Percentiles rank a stretch among this genome's conserved stretches.
phyloP scores from a whole-genome alignment of 306 rosid species.

The Lathyrus aphaca region DNA sequence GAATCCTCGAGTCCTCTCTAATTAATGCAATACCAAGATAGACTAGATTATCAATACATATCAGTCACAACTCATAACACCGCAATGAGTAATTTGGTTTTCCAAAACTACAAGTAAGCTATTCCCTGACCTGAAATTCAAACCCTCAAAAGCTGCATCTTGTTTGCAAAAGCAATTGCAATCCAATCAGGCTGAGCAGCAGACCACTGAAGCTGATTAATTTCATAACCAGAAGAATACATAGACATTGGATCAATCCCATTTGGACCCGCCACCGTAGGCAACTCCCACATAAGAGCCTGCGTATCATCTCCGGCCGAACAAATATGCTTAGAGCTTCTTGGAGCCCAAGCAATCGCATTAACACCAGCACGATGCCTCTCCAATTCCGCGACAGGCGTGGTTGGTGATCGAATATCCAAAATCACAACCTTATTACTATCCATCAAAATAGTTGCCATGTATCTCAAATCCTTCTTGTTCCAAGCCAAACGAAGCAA shows the following conservation, averaged over 20 bases:
- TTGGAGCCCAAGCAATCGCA: conserved; percentile 85
- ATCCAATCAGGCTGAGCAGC: conserved; percentile 89
- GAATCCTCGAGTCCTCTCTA: not conserved
- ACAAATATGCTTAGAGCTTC: conserved; percentile 67
- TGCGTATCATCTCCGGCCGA: conserved; percentile 87
- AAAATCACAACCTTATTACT: conserved; percentile 83
- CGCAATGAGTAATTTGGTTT: not conserved
- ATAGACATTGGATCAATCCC: conserved; percentile 84
- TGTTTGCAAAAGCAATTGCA: conserved; percentile 79
- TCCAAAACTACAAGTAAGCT: not conserved
- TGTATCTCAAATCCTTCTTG: conserved; percentile 89
- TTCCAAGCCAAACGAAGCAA: conserved; percentile 94
- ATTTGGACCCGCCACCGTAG: conserved; percentile 69
- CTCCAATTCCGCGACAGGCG: conserved; percentile 93
- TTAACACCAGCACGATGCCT: conserved; percentile 70
- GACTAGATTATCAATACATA: not conserved
- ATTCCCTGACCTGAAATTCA: conserved; percentile 48
- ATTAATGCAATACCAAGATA: conserved; percentile 33
- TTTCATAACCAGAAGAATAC: conserved; percentile 72
- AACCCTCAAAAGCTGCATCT: conserved; percentile 93
- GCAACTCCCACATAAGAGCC: conserved; percentile 93
- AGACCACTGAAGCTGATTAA: conserved; percentile 94
- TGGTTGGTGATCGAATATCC: conserved; percentile 86
- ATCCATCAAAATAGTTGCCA: conserved; percentile 93
- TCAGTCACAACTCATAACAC: not conserved